Base-by-base conservation (phyloP, 2,329 filamentous ascomycete species). In the Escovopsis weberi region DNA sequence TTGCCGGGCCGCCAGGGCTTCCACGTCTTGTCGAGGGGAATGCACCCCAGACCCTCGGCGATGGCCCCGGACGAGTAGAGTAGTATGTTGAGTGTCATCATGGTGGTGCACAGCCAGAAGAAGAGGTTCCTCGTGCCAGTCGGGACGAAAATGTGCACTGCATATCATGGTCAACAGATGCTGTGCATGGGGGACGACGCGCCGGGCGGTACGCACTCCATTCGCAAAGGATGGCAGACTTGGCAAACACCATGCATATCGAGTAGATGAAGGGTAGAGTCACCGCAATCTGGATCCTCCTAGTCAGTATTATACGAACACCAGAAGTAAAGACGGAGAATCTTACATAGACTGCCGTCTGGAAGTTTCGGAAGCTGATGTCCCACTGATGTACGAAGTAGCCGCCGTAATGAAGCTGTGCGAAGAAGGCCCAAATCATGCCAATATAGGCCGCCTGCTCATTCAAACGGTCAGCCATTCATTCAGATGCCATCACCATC, bases 1-100 rank as follows among this genome's bases (percentile, higher is more conserved):
- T 33, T 48, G 5, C 54, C 55, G 0, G 45, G 39, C 6, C 57
- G 35, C 9, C 45, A 48, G 10, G 47, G 38, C 33, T 57, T 48
- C 55, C 55, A 58, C 36, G 52, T 56, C 32, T 50, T 51, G 23
- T 48, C 26, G n/a, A 49, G 44, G 10, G 57, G 56, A 10, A 34
- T 45, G 43, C 57, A 59, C 8, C 50, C 46, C 8, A 56, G 43
- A 32, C 48, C 52, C 6, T 49, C 39, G 26, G 48, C 44, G 32
- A 57, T 39, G 33, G 53, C 42, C 15, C 45, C 44, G 1, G 45
- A 34, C 6, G 50, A 28, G 38, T 51, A 51, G 26, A 52, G 52
- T 4, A 47, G 23, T 15, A 43, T 36, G 12, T 56, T 53, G 4
- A 52, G 10, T 23, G 33, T 37, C 12, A 58, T 47, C 19, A 56